A percentile compares a stretch with the other conserved stretches of the same genome.
phyloP scores from a whole-genome alignment of 2,329 filamentous ascomycete species.

The Arthrobotrys entomopaga region DNA sequence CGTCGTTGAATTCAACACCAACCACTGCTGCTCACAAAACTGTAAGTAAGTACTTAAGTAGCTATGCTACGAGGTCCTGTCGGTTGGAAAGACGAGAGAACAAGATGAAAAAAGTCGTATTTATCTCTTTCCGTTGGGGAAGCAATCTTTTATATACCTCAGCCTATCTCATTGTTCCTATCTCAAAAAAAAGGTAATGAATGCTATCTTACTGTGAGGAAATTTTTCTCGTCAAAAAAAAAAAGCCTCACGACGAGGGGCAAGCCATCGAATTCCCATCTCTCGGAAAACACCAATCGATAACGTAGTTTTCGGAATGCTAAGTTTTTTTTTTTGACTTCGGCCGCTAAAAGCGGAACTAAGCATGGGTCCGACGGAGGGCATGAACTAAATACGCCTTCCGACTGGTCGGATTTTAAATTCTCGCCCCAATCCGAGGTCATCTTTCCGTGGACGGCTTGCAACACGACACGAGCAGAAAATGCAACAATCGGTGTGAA shows the following conservation, averaged over 20 bases:
- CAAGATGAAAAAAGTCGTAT: too few species aligned
- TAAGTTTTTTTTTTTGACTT: conserved; percentile 21
- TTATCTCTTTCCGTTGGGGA: too few species aligned
- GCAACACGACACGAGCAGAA: too few species aligned
- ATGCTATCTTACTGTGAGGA: conserved; percentile 14
- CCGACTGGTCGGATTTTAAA: conserved; percentile 39
- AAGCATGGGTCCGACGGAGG: conserved; percentile 27
- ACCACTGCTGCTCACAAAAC: too few species aligned
- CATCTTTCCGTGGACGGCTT: too few species aligned
- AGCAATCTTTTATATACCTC: conserved; percentile 5
- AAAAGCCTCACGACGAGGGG: conserved; percentile 52
- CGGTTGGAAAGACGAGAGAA: too few species aligned
- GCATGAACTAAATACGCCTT: conserved; percentile 38
- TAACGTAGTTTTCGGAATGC: conserved; percentile 21
- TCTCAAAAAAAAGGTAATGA: too few species aligned
- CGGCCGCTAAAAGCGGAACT: conserved; percentile 36
- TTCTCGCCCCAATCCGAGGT: too few species aligned
- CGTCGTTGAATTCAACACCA: conserved; percentile 12
- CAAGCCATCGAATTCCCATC: conserved; percentile 5
- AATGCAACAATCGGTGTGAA: too few species aligned
- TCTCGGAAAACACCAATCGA: conserved; percentile 29
- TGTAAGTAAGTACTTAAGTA: too few species aligned
- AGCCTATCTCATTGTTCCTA: neutral
- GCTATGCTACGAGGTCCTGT: too few species aligned
- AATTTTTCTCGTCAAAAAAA: conserved; percentile 37